Conservation (phyloP, 495 filamentous ascomycete species). For the Neurospora tetraspora region DNA sequence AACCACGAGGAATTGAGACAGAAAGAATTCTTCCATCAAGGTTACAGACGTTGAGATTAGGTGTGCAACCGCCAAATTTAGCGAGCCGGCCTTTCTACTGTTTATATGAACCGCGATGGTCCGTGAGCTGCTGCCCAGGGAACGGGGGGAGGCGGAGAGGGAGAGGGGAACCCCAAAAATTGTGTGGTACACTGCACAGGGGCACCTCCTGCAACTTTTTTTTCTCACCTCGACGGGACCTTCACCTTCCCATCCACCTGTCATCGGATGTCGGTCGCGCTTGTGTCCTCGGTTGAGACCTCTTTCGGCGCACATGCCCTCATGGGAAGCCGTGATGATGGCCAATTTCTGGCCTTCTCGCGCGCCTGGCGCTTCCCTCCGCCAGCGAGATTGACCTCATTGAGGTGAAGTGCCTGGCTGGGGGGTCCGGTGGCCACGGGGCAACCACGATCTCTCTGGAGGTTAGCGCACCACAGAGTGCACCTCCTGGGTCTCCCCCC, state of each 20-base stretch:
- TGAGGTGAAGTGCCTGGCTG: background rate
- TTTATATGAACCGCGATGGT: background rate
- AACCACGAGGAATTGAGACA: background rate
- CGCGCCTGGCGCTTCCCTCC: background rate
- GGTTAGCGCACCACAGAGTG: background rate
- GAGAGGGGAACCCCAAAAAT: background rate
- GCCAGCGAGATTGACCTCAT: background rate
- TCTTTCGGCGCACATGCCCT: background rate
- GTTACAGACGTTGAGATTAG: background rate
- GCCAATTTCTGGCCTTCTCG: background rate
- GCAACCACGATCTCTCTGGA: background rate
- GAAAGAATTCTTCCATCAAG: background rate
- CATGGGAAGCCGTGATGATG: background rate
- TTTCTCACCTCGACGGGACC: background rate
- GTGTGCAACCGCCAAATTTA: background rate
- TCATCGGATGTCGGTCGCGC: background rate
- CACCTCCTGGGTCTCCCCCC: background rate
- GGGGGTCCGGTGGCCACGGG: background rate
- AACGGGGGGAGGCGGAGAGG: background rate
- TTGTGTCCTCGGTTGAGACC: background rate
- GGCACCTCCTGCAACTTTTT: background rate
- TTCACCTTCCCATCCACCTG: background rate
- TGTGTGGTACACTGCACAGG: background rate
- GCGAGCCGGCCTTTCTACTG: background rate
- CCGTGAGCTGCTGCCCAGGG: background rate